Evolutionary conservation across 225 moss, liverwort and hornwort genomes (phyloP).

Genomic region (Pseudisothecium myosuroides): DNA sequence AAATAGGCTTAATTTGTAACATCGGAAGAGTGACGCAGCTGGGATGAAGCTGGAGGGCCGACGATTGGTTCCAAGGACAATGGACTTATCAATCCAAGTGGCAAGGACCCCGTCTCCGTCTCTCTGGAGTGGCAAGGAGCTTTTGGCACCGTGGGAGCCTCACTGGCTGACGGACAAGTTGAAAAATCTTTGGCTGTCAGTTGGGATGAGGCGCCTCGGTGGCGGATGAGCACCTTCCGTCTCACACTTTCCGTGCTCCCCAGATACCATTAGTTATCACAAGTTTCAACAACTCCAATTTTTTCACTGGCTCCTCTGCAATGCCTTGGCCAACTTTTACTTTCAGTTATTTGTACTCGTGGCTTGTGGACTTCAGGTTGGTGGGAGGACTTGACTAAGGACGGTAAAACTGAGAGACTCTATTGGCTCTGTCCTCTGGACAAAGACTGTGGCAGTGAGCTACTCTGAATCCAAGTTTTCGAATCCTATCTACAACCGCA

Average conservation of each 20-base stretch:
- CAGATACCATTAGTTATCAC: too few relatives aligned
- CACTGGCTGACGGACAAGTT: background rate
- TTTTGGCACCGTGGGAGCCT: background rate
- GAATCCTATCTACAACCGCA: too few relatives aligned
- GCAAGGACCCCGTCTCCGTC: background rate
- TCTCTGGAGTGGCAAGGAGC: background rate
- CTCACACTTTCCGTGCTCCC: background rate
- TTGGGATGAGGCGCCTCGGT: constrained; percentile 14
- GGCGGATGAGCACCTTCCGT: background rate
- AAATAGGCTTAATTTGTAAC: too few relatives aligned
- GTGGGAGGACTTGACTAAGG: background rate
- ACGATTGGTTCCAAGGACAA: background rate
- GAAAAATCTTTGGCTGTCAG: too few relatives aligned
- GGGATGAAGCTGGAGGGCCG: background rate
- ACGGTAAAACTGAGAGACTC: background rate
- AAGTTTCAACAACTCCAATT: background rate
- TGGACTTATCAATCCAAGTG: constrained; percentile 1
- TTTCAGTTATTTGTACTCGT: too few relatives aligned
- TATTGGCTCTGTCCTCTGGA: too few relatives aligned
- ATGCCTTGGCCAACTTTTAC: too few relatives aligned
- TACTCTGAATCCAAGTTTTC: too few relatives aligned
- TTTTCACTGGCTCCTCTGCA: too few relatives aligned
- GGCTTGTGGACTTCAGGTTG: too few relatives aligned
- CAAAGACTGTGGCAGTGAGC: too few relatives aligned
- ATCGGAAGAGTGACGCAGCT: background rate